Percentiles rank a stretch among this genome's conserved stretches.
Conservation (phyloP, 768 basidiomycete species). For the Trametes cubensis region DNA sequence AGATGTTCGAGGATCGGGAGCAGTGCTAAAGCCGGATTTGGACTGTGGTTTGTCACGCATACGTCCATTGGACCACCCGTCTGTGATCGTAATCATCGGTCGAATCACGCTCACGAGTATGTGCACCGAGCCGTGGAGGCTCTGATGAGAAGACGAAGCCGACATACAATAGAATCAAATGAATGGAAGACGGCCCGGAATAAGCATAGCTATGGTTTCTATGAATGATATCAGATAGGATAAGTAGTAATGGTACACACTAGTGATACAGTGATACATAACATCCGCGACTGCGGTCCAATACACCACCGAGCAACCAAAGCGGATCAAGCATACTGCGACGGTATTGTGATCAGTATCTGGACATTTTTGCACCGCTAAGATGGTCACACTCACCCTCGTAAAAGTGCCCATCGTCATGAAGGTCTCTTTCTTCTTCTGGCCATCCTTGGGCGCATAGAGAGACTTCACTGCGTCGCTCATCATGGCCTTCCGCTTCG, state of each 20-base stretch:
- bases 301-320: conserved; percentile 4
- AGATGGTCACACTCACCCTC: conserved; percentile 58
- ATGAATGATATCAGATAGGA: not conserved
- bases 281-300: conserved; percentile 14
- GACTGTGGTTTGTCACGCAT: too few relatives aligned
- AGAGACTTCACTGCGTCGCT: conserved; percentile 84
- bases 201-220: too few relatives aligned
- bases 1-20: too few relatives aligned
- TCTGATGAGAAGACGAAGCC: not conserved
- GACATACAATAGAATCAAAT: not conserved
- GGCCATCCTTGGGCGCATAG: conserved; percentile 62
- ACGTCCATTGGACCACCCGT: too few relatives aligned
- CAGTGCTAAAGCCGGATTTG: too few relatives aligned
- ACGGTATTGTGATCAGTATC: conserved; percentile 1
- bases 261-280: conserved; percentile 19
- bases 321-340: conserved; percentile 23
- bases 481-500: conserved; percentile 81
- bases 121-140: too few relatives aligned
- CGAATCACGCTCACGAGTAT: too few relatives aligned
- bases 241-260: conserved; percentile 3
- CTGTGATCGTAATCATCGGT: too few relatives aligned
- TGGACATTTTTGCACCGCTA: too few relatives aligned
- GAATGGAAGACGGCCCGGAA: not conserved
- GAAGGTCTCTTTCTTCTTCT: conserved; percentile 78
- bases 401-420: conserved; percentile 94